Conservation (phyloP, 441 rosid species). For the Arabidopsis lyrata region DNA sequence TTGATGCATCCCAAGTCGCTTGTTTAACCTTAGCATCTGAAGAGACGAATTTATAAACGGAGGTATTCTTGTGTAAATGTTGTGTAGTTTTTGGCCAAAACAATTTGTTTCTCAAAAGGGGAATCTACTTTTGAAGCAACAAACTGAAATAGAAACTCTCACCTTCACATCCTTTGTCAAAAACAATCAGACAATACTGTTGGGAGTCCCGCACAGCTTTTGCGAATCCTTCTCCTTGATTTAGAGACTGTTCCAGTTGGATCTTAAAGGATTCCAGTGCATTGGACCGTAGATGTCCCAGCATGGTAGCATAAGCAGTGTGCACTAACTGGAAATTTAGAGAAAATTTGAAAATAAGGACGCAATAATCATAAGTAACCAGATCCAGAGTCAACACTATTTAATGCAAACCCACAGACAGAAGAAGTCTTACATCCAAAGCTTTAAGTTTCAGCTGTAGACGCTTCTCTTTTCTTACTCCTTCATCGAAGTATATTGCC, state of each 20-base stretch:
- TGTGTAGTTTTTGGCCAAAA: constrained; percentile 1
- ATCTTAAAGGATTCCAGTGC: constrained; percentile 66
- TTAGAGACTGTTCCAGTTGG: constrained; percentile 57
- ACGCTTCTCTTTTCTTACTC: constrained; percentile 69
- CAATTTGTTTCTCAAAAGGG: constrained; percentile 17
- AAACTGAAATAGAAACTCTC: constrained; percentile 29
- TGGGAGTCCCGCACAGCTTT: constrained; percentile 61
- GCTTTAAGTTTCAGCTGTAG: constrained; percentile 64
- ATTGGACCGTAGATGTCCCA: constrained; percentile 66
- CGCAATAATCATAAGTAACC: constrained; percentile 18
- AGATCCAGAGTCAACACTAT: constrained; percentile 20
- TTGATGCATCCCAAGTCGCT: constrained; percentile 76
- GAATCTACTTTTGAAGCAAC: constrained; percentile 3
- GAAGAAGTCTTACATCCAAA: constrained; percentile 61
- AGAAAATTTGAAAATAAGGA: constrained; percentile 21
- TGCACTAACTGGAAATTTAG: constrained; percentile 58
- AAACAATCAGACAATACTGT: constrained; percentile 60
- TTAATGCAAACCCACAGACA: constrained; percentile 15
- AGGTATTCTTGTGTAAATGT: not conserved
- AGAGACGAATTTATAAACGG: constrained; percentile 4
- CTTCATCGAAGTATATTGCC: constrained; percentile 78
- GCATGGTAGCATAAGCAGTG: constrained; percentile 59
- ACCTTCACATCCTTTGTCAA: constrained; percentile 80
- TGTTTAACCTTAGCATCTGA: constrained; percentile 71
- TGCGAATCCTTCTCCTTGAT: constrained; percentile 68